phyloP scores from a whole-genome alignment of 2,329 filamentous ascomycete species.

The Fusarium sp. region DNA sequence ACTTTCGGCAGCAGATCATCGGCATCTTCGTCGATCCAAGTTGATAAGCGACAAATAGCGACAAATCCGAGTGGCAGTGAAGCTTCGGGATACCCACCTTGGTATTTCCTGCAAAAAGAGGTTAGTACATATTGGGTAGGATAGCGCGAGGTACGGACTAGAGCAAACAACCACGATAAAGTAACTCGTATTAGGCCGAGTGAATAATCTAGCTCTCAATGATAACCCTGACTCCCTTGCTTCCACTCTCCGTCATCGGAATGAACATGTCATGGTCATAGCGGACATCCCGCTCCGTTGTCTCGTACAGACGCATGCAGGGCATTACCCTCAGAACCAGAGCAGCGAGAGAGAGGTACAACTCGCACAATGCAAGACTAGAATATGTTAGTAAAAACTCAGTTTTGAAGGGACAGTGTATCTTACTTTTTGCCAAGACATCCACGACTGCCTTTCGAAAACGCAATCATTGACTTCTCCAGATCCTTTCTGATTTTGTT shows the following conservation, averaged over 20 bases:
- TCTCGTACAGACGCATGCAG: conserved; percentile 3
- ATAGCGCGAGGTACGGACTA: not conserved
- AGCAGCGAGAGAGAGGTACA: conserved; percentile 14
- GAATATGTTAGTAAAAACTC: not conserved
- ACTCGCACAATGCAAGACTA: conserved; percentile 9
- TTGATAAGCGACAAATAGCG: not conserved
- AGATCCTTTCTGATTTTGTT: not conserved
- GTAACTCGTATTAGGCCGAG: not conserved
- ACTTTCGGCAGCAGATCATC: not conserved
- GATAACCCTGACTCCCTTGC: conserved; percentile 3
- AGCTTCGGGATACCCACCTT: not conserved
- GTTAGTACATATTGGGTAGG: not conserved
- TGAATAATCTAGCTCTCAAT: not conserved
- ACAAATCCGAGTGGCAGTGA: not conserved
- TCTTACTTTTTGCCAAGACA: conserved; percentile 23
- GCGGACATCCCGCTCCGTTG: not conserved
- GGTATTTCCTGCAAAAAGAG: accelerated
- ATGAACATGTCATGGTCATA: conserved; percentile 25
- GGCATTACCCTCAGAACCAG: conserved; percentile 7
- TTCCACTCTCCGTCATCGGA: not conserved
- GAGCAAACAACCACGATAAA: not conserved
- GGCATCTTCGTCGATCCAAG: accelerated
- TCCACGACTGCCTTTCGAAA: conserved; percentile 6
- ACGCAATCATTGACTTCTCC: conserved; percentile 8
- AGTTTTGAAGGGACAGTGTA: accelerated